Conservation (phyloP, 1,284 basidiomycete genomes). For the Irpex sp. region DNA sequence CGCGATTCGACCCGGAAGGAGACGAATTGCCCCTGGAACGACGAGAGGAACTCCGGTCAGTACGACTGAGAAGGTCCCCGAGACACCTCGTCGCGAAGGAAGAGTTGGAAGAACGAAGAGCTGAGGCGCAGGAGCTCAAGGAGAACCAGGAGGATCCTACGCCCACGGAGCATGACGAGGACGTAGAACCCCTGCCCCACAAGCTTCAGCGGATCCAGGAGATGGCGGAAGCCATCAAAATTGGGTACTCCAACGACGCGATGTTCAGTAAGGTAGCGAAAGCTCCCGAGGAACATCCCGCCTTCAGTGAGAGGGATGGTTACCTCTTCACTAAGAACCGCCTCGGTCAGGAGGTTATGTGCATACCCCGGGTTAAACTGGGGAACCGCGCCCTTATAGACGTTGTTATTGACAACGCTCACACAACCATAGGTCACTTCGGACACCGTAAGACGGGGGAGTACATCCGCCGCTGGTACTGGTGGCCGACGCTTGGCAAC, state of each 20-base stretch:
- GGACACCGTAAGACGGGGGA: constrained; percentile 23
- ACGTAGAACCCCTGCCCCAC: background rate
- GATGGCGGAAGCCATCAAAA: background rate
- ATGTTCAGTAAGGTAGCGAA: background rate
- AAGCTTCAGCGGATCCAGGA: background rate
- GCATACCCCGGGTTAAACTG: constrained; percentile 23
- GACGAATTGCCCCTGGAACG: background rate
- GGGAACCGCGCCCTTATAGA: constrained; percentile 18
- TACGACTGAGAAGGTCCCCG: background rate
- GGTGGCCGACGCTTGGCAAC: constrained; percentile 25
- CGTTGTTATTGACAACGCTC: constrained; percentile 24
- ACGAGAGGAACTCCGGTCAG: background rate
- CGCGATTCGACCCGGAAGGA: constrained; percentile 1
- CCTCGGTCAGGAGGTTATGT: background rate
- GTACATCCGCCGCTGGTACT: constrained; percentile 25
- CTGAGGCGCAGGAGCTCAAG: background rate
- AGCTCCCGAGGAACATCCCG: no score
- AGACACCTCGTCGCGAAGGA: background rate
- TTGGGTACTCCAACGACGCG: background rate
- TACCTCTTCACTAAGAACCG: no score
- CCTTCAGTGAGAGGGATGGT: no score
- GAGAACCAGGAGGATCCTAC: background rate
- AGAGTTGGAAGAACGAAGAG: background rate
- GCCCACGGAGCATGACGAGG: background rate
- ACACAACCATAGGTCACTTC: constrained; percentile 28